These are phyloP conservation scores for Grifola frondosa DNA, from an alignment of 1,284 basidiomycete species.

Conservation along the genomic window DNA sequence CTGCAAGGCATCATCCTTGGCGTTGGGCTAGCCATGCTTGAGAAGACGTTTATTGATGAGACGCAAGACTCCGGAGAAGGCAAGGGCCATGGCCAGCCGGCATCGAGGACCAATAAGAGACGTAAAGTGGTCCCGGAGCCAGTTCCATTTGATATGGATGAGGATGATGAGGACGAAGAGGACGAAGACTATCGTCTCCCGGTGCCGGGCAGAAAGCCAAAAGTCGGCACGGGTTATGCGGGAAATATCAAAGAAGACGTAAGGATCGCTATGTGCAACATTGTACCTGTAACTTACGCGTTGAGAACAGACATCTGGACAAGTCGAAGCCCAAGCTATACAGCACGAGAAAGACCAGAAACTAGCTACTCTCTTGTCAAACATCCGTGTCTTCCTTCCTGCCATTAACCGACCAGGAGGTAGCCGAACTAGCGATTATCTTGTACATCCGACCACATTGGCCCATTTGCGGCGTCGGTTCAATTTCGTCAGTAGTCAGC, in stretches of 20 bases:
- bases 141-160: slow-evolving; percentile 24
- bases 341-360: slow-evolving; percentile 72
- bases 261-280: slow-evolving; percentile 32
- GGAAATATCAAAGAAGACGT: slow-evolving; percentile 81
- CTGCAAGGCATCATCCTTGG: slow-evolving; percentile 86
- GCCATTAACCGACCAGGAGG: slow-evolving; percentile 71
- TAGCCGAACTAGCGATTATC: slow-evolving; percentile 78
- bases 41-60: slow-evolving; percentile 65
- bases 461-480: slow-evolving; percentile 88
- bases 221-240: slow-evolving; percentile 83
- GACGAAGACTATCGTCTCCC: slow-evolving; percentile 46
- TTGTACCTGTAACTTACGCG: slow-evolving; percentile 11
- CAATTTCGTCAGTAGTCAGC: slow-evolving; percentile 79
- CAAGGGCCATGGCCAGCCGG: slow-evolving; percentile 21
- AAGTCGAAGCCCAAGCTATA: slow-evolving; percentile 68
- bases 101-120: slow-evolving; percentile 31
- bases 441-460: slow-evolving; percentile 85
- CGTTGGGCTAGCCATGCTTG: slow-evolving; percentile 79
- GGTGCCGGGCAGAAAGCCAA: slow-evolving; percentile 57
- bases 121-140: slow-evolving; percentile 30
- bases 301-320: slow-evolving; percentile 65
- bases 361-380: slow-evolving; percentile 64
- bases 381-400: slow-evolving; percentile 78
- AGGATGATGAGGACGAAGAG: slow-evolving; percentile 65
- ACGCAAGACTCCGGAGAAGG: slow-evolving; percentile 24